Evolutionary conservation across 2,329 filamentous ascomycete species (phyloP).

Genomic region (Xylaria multiplex): DNA sequence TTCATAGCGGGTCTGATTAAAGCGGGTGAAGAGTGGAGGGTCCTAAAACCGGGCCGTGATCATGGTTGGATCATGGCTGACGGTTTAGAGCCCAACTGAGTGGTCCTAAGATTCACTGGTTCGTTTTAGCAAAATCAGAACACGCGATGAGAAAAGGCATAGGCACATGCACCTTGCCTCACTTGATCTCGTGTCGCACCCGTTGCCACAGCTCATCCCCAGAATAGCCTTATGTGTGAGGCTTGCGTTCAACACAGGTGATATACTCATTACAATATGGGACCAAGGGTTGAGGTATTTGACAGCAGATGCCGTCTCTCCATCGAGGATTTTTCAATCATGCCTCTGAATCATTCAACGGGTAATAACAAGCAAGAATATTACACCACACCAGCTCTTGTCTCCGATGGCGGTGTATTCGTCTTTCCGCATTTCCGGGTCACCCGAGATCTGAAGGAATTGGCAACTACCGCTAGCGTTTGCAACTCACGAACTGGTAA

Average conservation of each 20-base stretch:
- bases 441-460: conserved; percentile 30
- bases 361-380: conserved; percentile 9
- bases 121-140: conserved; percentile 31
- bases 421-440: conserved; percentile 31
- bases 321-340: neutral
- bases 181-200: conserved; percentile 46
- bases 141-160: conserved; percentile 31
- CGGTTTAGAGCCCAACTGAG: conserved; percentile 44
- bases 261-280: conserved; percentile 24
- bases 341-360: conserved; percentile 17
- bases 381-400: neutral
- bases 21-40: conserved; percentile 33
- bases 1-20: conserved; percentile 31
- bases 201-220: conserved; percentile 26
- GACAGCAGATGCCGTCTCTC: conserved; percentile 3
- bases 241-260: conserved; percentile 22
- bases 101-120: conserved; percentile 47
- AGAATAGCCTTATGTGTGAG: conserved; percentile 40
- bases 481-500: conserved; percentile 36
- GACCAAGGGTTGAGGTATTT: conserved; percentile 19
- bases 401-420: conserved; percentile 28
- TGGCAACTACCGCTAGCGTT: conserved; percentile 31
- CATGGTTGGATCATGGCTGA: conserved; percentile 39
- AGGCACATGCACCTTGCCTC: conserved; percentile 45
- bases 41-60: conserved; percentile 35